These are phyloP conservation scores for Yamadazyma takamatsuzukensis DNA, from an alignment of 805 yeast genomes.

Conservation along the genomic window DNA sequence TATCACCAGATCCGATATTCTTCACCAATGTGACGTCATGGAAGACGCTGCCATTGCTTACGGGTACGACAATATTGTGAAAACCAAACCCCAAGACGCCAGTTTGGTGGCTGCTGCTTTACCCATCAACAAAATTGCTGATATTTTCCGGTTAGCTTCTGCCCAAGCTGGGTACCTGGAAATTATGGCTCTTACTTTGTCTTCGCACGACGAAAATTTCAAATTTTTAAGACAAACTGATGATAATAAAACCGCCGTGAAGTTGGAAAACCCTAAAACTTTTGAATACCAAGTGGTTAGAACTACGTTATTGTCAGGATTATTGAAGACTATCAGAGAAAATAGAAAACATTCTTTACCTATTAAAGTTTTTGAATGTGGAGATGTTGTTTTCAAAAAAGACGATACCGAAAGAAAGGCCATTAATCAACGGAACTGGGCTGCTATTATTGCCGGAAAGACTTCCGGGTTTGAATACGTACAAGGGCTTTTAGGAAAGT, in stretches of 20 bases:
- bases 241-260: constrained; percentile 76
- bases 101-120: constrained; percentile 83
- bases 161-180: constrained; percentile 96
- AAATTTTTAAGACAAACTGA: constrained; percentile 73
- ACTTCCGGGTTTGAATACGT: constrained; percentile 91
- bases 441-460: constrained; percentile 91
- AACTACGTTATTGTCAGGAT: constrained; percentile 90
- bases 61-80: constrained; percentile 85
- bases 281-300: constrained; percentile 96
- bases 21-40: constrained; percentile 97
- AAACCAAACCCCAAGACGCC: constrained; percentile 72
- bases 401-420: constrained; percentile 81
- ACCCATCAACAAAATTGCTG: constrained; percentile 87
- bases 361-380: constrained; percentile 89
- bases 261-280: constrained; percentile 94
- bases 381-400: constrained; percentile 90
- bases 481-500: constrained; percentile 90
- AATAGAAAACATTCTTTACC: constrained; percentile 95
- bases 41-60: constrained; percentile 97
- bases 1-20: constrained; percentile 90
- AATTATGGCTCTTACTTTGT: constrained; percentile 90
- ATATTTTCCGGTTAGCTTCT: constrained; percentile 84
- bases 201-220: constrained; percentile 97
- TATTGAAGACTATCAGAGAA: constrained; percentile 91
- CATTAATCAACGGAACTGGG: constrained; percentile 89